Evolutionary conservation across 2,329 filamentous ascomycete species (phyloP).

Genomic region (Trichoderma atroviride): DNA sequence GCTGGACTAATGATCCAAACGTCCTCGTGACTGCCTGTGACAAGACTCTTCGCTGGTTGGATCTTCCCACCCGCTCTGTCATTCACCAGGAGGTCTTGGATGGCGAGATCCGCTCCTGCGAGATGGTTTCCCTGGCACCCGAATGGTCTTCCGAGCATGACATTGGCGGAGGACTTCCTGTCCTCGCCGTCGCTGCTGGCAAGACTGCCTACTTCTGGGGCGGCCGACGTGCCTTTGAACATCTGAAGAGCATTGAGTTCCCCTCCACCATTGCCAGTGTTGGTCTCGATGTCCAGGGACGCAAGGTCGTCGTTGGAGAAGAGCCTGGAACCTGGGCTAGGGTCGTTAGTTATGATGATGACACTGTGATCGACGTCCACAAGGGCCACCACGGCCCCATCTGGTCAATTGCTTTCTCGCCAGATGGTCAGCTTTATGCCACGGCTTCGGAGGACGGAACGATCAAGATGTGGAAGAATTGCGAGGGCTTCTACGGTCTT

Average conservation of each 20-base stretch:
- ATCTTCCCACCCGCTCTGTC: constrained; percentile 74
- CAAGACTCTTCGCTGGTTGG: constrained; percentile 92
- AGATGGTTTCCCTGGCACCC: constrained; percentile 72
- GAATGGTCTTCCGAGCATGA: constrained; percentile 61
- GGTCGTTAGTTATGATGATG: constrained; percentile 85
- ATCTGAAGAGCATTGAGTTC: constrained; percentile 78
- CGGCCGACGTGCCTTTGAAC: constrained; percentile 67
- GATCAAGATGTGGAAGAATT: constrained; percentile 86
- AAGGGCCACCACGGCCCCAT: constrained; percentile 97
- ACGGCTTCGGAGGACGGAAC: constrained; percentile 97
- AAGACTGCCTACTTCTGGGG: constrained; percentile 94
- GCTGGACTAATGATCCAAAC: constrained; percentile 89
- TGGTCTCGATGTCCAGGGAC: constrained; percentile 77
- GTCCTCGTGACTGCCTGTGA: constrained; percentile 89
- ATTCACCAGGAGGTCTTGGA: constrained; percentile 79
- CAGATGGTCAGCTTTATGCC: constrained; percentile 93
- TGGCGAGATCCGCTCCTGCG: constrained; percentile 86
- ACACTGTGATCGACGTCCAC: constrained; percentile 78
- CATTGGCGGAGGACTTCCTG: constrained; percentile 67
- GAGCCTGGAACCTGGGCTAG: constrained; percentile 95
- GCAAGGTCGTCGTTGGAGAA: constrained; percentile 86
- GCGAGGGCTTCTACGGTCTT: constrained; percentile 65
- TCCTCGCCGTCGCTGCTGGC: constrained; percentile 89
- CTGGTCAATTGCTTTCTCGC: constrained; percentile 93
- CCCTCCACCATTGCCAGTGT: constrained; percentile 89